These are phyloP conservation scores for Penicillium oxalicum DNA, from an alignment of 2,329 filamentous ascomycete species.

Conservation along the genomic window DNA sequence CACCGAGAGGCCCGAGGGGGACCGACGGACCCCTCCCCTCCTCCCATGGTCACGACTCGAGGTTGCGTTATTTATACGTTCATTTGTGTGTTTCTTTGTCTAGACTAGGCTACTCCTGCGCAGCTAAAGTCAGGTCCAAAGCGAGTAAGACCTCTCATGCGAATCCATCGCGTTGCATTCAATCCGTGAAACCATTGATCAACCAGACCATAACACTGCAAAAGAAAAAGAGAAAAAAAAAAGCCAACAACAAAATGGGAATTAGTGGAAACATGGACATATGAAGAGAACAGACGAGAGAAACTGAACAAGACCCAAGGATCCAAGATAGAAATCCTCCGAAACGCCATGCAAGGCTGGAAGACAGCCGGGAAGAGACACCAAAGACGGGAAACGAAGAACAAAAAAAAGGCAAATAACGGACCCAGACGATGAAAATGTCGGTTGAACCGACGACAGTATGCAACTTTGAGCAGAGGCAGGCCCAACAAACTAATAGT, in stretches of 20 bases:
- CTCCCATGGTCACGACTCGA: neutral
- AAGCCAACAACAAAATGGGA: neutral
- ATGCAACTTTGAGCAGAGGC: constrained; percentile 16
- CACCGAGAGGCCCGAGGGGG: too few relatives aligned
- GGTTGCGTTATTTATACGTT: constrained; percentile 4
- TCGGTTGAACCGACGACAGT: constrained; percentile 7
- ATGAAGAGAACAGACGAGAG: constrained; percentile 6
- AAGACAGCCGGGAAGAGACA: constrained; percentile 4
- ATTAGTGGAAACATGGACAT: constrained; percentile 7
- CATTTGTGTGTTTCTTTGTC: constrained; percentile 12
- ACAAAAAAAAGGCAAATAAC: too few relatives aligned
- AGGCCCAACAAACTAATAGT: constrained; percentile 14
- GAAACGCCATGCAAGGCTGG: constrained; percentile 21
- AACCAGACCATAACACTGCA: neutral
- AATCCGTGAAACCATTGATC: constrained; percentile 2
- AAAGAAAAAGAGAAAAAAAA: too few relatives aligned
- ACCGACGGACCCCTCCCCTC: too few relatives aligned
- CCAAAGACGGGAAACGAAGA: neutral
- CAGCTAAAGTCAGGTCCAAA: neutral
- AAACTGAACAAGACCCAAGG: constrained; percentile 8
- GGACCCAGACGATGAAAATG: too few relatives aligned
- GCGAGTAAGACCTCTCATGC: constrained; percentile 6
- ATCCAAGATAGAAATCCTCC: constrained; percentile 11
- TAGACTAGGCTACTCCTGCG: constrained; percentile 3
- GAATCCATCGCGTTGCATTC: constrained; percentile 6